Base-by-base conservation (phyloP, 441 rosid species). In the Populus hybrid region DNA sequence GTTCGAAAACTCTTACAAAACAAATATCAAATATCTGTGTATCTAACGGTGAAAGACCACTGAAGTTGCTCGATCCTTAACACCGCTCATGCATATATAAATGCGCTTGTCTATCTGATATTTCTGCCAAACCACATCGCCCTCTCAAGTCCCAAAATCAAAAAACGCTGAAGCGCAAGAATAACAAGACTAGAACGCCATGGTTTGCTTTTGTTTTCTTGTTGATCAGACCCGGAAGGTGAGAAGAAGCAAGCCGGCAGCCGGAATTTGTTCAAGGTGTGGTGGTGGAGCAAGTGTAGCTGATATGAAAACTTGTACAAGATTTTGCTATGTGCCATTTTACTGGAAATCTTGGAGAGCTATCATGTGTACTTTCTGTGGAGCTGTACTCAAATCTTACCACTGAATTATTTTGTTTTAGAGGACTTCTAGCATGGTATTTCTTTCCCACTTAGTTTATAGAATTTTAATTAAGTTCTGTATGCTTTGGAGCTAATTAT, bases 251-350 rank as follows among this genome's bases (percentile, higher is more conserved):
- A 95, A 92, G 85, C 98, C 98, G 63, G 97, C 89, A 2, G 98
- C 99, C 2, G 98, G 99, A 74, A 82, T 73, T 32, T 95, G 99
- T 88, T 91, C 95, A 6, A 73, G 91, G 84, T 95, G 99, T 80
- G 96, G 98, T 72, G 90, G 91, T 1, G 98, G 97, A 83, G 98
- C 98, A 3, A 89, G 96, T 59, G 96, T 95, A 4, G 99, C 97
- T 0, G 98, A 93, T 82, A 95, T 95, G 94, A 92, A 84, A 78
- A 95, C 96, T 2, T 81, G 88, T 20, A 95, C 95, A 2, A 89
- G 93, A 77, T 90, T 95, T 81, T 93, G 95, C 75, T 85, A 81
- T 36, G 89, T 95, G 2, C 95, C 98, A 2, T 88, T 95, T 36
- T 95, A 92, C 81, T 90, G 94, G 87, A 93, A 86, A 77, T 88